These are phyloP conservation scores for Groenewaldozyma auringiensis DNA, from an alignment of 1,139 yeast species.

Conservation along the genomic window DNA sequence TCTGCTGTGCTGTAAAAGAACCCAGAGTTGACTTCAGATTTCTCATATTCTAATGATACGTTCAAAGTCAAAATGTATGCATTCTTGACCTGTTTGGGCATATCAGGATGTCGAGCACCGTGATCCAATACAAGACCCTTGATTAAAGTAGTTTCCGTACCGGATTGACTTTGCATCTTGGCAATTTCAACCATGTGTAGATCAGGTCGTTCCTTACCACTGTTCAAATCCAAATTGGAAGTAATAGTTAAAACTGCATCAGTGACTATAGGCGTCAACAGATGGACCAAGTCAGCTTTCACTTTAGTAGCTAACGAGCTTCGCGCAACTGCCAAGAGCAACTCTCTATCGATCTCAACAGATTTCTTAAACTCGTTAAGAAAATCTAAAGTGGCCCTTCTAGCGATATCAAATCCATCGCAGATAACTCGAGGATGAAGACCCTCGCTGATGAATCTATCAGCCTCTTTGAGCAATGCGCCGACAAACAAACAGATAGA, in stretches of 20 bases:
- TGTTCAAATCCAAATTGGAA: neutral
- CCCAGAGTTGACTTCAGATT: conserved; percentile 95
- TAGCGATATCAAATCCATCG: conserved; percentile 90
- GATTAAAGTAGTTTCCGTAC: conserved; percentile 74
- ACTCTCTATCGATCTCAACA: conserved; percentile 63
- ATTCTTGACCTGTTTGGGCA: conserved; percentile 84
- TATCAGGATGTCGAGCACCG: conserved; percentile 98
- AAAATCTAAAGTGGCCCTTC: conserved; percentile 62
- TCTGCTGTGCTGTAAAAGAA: conserved; percentile 93
- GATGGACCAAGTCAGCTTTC: conserved; percentile 62
- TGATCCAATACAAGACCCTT: conserved; percentile 93
- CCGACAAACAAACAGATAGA: conserved; percentile 93
- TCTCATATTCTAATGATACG: conserved; percentile 93
- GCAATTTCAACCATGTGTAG: conserved; percentile 97
- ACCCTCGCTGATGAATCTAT: conserved; percentile 85
- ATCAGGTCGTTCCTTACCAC: conserved; percentile 50
- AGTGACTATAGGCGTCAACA: conserved; percentile 87
- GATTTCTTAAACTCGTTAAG: conserved; percentile 51
- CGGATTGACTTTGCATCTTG: conserved; percentile 93
- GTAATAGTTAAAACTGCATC: conserved; percentile 83
- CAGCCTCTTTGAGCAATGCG: conserved; percentile 89
- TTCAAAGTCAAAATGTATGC: conserved; percentile 82
- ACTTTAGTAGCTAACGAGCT: conserved; percentile 86
- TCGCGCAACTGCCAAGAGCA: conserved; percentile 84
- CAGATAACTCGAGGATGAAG: conserved; percentile 92